Conservation (phyloP, 352 stramenopile genomes). For the Globisporangium orthogonon region DNA sequence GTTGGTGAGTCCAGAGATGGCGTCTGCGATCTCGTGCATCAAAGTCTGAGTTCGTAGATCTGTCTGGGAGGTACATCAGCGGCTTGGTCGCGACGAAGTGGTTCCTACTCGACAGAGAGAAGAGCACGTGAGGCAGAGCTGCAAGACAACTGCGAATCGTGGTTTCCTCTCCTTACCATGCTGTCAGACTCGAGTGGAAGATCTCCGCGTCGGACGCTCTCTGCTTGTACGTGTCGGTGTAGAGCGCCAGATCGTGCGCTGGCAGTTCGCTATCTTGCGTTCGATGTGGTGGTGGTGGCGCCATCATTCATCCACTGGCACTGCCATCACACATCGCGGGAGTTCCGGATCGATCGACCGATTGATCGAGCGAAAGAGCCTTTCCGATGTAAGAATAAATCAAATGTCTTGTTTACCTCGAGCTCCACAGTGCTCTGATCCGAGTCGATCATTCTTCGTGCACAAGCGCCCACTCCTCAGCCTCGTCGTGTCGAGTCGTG, state of each 20-base stretch:
- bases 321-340: not conserved
- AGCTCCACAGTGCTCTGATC: not conserved
- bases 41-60: constrained; percentile 31
- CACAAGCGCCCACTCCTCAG: not conserved
- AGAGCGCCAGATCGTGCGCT: constrained; percentile 30
- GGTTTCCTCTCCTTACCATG: constrained; percentile 12
- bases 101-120: constrained; percentile 16
- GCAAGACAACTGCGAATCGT: not conserved
- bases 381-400: too few species aligned
- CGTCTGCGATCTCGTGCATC: constrained; percentile 24
- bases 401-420: too few species aligned
- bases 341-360: too few species aligned
- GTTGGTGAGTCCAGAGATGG: constrained; percentile 36
- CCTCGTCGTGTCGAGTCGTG: not conserved
- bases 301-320: not conserved
- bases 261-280: not conserved
- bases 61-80: constrained; percentile 43
- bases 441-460: not conserved
- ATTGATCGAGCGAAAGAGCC: too few species aligned
- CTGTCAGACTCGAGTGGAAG: constrained; percentile 15
- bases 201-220: constrained; percentile 6
- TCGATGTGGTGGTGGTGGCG: not conserved
- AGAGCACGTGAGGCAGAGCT: not conserved
- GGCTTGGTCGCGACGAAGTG: constrained; percentile 23
- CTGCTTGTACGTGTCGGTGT: constrained; percentile 32